Conservation (phyloP, 345 rosid genomes). For the Eucalyptus sideroxylon region DNA sequence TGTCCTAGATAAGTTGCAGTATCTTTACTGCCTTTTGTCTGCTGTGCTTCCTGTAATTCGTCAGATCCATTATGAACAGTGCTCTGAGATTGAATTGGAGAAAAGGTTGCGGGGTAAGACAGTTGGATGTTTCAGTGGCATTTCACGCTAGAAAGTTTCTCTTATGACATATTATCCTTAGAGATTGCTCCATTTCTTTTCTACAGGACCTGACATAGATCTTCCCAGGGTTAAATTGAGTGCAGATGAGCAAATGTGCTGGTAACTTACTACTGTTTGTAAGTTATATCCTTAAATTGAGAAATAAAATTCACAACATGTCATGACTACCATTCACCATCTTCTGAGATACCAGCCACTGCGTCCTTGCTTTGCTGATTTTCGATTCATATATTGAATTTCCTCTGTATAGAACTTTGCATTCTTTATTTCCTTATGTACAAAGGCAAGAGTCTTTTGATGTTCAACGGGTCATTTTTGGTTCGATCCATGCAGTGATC, state of each 20-base stretch:
- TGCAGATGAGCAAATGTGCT: slow-evolving; percentile 99
- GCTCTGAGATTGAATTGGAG: slow-evolving; percentile 80
- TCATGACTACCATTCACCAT: background rate
- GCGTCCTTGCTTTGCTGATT: background rate
- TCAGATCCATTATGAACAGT: slow-evolving; percentile 81
- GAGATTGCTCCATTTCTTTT: background rate
- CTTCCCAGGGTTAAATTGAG: slow-evolving; percentile 73
- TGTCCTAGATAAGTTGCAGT: slow-evolving; percentile 73
- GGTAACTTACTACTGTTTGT: slow-evolving; percentile 32
- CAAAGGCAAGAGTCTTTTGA: background rate
- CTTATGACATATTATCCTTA: background rate
- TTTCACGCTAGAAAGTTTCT: background rate
- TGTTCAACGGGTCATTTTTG: background rate
- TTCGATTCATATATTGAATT: background rate
- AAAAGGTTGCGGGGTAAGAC: slow-evolving; percentile 66
- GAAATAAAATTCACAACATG: background rate
- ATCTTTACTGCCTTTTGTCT: slow-evolving; percentile 66
- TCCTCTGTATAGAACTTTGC: background rate
- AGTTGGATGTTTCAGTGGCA: background rate
- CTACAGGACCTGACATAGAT: slow-evolving; percentile 69
- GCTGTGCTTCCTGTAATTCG: slow-evolving; percentile 84
- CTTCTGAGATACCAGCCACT: background rate
- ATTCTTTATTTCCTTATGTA: background rate
- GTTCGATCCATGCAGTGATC: background rate
- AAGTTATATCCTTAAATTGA: background rate